A percentile compares a stretch with the other conserved stretches of the same genome.
These are phyloP conservation scores for Plantago rigida DNA, from an alignment of 305 asterid genomes.

Conservation along the genomic window DNA sequence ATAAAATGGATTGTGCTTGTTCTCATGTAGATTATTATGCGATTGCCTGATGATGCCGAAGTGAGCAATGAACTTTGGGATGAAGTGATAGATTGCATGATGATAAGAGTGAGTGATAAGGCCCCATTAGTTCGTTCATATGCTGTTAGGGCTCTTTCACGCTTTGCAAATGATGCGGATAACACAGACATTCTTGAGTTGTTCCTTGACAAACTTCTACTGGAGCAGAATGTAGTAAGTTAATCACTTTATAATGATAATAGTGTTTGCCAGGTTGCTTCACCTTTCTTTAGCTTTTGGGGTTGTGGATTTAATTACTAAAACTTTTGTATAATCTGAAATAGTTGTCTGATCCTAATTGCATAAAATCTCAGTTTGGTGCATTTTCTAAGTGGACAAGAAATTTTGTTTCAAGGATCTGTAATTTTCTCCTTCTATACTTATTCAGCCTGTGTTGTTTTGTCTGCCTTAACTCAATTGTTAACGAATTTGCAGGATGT, in stretches of 20 bases:
- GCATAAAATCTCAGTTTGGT: not conserved
- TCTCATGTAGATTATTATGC: constrained; percentile 60
- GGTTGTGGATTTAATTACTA: not conserved
- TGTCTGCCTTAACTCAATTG: not conserved
- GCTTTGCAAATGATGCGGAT: constrained; percentile 73
- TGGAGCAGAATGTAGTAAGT: constrained; percentile 73
- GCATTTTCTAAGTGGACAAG: not conserved
- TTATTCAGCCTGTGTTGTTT: constrained; percentile 4
- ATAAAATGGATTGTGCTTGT: constrained; percentile 11
- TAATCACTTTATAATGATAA: not conserved
- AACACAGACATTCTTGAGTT: constrained; percentile 68
- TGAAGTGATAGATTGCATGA: constrained; percentile 78
- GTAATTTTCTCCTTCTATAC: not conserved
- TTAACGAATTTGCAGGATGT: constrained; percentile 53
- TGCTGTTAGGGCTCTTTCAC: constrained; percentile 78
- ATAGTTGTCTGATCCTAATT: not conserved
- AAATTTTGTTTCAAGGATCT: not conserved
- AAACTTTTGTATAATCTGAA: no score
- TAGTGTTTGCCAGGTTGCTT: no score
- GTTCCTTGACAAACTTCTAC: constrained; percentile 58
- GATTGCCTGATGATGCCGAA: constrained; percentile 90
- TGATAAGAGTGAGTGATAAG: constrained; percentile 67
- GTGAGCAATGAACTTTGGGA: constrained; percentile 92
- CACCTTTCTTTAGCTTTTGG: constrained; percentile 13
- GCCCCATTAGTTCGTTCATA: constrained; percentile 62